Conservation (phyloP, 768 basidiomycete genomes). For the Asterophora lycoperdoides region DNA sequence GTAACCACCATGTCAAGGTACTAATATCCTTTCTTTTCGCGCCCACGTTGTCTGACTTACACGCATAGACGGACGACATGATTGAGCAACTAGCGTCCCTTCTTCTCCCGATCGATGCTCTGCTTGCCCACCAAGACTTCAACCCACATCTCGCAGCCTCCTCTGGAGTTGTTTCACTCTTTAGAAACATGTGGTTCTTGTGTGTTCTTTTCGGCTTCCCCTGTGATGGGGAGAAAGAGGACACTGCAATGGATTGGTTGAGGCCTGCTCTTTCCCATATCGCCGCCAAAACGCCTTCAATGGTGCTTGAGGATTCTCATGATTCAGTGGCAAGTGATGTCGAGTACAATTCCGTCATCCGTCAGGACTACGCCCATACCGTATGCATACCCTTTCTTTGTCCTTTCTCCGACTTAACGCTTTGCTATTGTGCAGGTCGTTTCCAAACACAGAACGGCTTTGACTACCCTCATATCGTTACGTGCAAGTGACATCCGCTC, state of each 20-base stretch:
- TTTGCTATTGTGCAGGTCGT: slow-evolving; percentile 49
- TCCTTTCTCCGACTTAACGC: background rate
- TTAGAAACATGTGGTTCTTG: slow-evolving; percentile 93
- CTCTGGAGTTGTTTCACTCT: slow-evolving; percentile 63
- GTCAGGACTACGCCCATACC: slow-evolving; percentile 77
- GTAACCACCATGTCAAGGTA: slow-evolving; percentile 66
- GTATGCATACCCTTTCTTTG: slow-evolving; percentile 36
- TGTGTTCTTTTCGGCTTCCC: slow-evolving; percentile 86
- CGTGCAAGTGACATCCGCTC: slow-evolving; percentile 66
- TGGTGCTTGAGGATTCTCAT: slow-evolving; percentile 77
- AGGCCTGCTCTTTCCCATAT: slow-evolving; percentile 72
- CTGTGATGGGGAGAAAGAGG: slow-evolving; percentile 45
- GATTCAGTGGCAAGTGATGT: slow-evolving; percentile 85
- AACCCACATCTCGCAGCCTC: slow-evolving; percentile 52
- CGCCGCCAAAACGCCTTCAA: slow-evolving; percentile 79
- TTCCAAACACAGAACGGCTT: slow-evolving; percentile 55
- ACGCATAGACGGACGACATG: slow-evolving; percentile 68
- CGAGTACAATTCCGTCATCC: slow-evolving; percentile 88
- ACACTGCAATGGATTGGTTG: slow-evolving; percentile 74
- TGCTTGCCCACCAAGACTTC: slow-evolving; percentile 70
- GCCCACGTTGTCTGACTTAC: slow-evolving; percentile 2
- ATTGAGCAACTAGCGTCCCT: slow-evolving; percentile 84
- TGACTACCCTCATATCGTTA: slow-evolving; percentile 63
- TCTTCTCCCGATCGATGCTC: slow-evolving; percentile 85
- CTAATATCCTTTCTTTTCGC: slow-evolving; percentile 7